These are phyloP conservation scores for Paraconiothyrium brasiliense DNA, from an alignment of 2,329 filamentous ascomycete species.

Conservation along the genomic window DNA sequence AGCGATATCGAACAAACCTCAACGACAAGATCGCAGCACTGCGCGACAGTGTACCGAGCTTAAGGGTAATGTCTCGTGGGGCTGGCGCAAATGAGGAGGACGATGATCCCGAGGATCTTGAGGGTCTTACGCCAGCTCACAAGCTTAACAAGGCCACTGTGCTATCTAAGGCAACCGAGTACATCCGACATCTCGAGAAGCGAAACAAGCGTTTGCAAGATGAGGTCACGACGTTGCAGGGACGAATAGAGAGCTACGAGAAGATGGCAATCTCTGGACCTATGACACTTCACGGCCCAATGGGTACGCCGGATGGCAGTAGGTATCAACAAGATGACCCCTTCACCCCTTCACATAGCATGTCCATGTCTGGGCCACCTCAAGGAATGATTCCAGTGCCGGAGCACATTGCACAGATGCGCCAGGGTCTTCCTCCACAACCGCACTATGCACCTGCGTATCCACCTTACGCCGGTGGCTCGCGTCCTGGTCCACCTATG, in stretches of 20 bases:
- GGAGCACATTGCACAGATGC: conserved; percentile 53
- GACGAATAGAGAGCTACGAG: conserved; percentile 69
- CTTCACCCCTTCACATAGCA: conserved; percentile 37
- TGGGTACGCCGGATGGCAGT: conserved; percentile 47
- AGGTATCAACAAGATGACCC: conserved; percentile 51
- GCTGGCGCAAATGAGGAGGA: conserved; percentile 69
- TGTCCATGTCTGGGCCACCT: conserved; percentile 42
- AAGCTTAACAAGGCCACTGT: conserved; percentile 99
- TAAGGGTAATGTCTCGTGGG: conserved; percentile 78
- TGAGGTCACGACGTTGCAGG: conserved; percentile 82
- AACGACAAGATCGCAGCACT: conserved; percentile 97
- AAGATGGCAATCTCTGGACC: conserved; percentile 73
- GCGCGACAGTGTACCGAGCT: conserved; percentile 88
- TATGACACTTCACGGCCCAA: conserved; percentile 48
- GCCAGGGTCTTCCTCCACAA: conserved; percentile 48
- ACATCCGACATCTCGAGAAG: conserved; percentile 93
- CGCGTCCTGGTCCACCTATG: conserved; percentile 41
- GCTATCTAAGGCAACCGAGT: conserved; percentile 93
- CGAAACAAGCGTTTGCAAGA: conserved; percentile 83
- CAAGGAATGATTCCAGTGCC: conserved; percentile 55
- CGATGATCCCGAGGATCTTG: conserved; percentile 82
- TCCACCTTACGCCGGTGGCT: conserved; percentile 39
- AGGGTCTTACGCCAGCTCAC: conserved; percentile 77
- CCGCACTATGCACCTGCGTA: conserved; percentile 51
- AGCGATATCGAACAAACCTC: conserved; percentile 92